phyloP scores from a whole-genome alignment of 257 asterid species.

The Nicotiana noctiflora region DNA sequence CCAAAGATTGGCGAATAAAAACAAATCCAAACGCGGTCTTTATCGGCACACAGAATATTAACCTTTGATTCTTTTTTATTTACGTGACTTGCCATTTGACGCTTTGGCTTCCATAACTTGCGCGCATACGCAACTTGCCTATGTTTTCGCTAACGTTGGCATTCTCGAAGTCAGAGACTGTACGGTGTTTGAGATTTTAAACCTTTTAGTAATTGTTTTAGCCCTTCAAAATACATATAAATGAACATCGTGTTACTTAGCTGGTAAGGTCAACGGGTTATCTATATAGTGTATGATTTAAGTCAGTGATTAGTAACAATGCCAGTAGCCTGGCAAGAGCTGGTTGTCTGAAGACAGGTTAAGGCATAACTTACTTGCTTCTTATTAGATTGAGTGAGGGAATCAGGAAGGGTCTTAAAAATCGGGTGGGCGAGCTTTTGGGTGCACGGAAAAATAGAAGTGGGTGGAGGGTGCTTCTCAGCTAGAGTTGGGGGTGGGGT shows the following conservation, averaged over 20 bases:
- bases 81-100: neutral
- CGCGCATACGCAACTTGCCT: neutral
- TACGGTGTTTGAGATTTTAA: neutral
- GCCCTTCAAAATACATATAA: neutral
- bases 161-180: neutral
- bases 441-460: no score
- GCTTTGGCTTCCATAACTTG: neutral
- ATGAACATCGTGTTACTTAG: neutral
- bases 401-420: no score
- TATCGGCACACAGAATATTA: neutral
- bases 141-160: neutral
- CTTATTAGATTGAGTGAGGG: no score
- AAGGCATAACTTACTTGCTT: no score
- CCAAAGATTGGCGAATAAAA: neutral
- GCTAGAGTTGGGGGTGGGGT: no score
- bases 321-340: no score
- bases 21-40: neutral
- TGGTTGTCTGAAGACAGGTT: no score
- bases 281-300: neutral
- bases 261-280: neutral
- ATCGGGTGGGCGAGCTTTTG: no score
- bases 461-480: no score
- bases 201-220: neutral
- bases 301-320: no score
- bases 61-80: neutral